Evolutionary conservation across 2,329 filamentous ascomycete genomes (phyloP).

Genomic region (Ophiostoma piceae): DNA sequence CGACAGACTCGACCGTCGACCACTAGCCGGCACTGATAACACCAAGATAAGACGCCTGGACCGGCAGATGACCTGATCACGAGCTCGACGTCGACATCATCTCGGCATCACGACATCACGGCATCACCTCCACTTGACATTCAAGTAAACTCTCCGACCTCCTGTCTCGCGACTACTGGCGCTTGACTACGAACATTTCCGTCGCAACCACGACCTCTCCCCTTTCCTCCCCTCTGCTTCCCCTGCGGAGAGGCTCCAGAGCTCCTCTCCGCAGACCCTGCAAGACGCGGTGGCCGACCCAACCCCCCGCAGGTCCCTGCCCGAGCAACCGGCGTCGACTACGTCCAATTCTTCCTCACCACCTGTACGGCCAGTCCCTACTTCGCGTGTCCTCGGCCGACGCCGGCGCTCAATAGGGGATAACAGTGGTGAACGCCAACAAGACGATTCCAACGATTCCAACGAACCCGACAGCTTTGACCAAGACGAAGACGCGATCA

Average conservation of each 20-base stretch:
- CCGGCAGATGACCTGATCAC: slow-evolving; percentile 9
- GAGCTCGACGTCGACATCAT: background rate
- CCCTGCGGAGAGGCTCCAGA: slow-evolving; percentile 27
- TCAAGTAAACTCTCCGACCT: background rate
- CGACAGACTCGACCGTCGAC: background rate
- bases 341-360: background rate
- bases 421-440: slow-evolving; percentile 29
- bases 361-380: background rate
- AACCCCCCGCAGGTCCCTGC: slow-evolving; percentile 26
- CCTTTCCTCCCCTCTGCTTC: slow-evolving; percentile 11
- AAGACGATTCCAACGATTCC: slow-evolving; percentile 24
- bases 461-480: background rate
- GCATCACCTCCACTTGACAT: background rate
- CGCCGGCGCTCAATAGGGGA: slow-evolving; percentile 47
- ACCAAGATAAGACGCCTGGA: background rate
- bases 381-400: slow-evolving; percentile 48
- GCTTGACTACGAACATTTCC: background rate
- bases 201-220: background rate
- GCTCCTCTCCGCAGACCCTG: slow-evolving; percentile 25
- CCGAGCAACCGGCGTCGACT: slow-evolving; percentile 22
- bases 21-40: too few relatives aligned
- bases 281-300: slow-evolving; percentile 28
- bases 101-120: background rate
- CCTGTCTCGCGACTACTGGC: background rate
- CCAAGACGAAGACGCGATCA: background rate